Base-by-base conservation (phyloP, 208 protist species). In the Trypanosoma boissoni region DNA sequence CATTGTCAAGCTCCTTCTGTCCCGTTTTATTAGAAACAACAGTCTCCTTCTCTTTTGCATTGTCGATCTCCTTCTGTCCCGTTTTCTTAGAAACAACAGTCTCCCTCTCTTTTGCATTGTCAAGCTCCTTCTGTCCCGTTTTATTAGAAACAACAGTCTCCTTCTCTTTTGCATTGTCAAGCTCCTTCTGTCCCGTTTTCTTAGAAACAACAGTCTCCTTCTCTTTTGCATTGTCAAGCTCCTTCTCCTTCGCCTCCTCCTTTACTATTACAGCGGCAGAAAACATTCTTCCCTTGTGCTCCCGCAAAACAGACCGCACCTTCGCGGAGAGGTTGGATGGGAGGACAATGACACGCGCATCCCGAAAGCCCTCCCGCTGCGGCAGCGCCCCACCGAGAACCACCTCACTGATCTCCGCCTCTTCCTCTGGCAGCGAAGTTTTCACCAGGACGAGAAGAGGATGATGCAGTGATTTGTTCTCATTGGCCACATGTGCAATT, bases 391-490 rank as follows among this genome's bases (percentile, higher is more conserved):
- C 32, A 5, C 18, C 21, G 8, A 69, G 37, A 31, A 69, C 55
- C 26, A 61, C 56, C 36, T 69, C 53, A 56, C 36, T 53, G 8
- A 56, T 27, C 0, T 62, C 37, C 23, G 64, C 64, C 26, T 69
- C 48, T 16, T 69, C 64, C n/a, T 48, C 62, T 10, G 61, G 45
- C 48, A 69, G 16, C 42, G 32, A 44, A 3, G 64, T 69, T 20
- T 57, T 16, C 2, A 69, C 64, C 29, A 63, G 10, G 9, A 69
- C 18, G 27, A 69, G 23, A 18, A 62, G 6, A 1, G 64, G 64
- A 23, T 50, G 45, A 1, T 42, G 45, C 0, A n/a, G 6, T 21
- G 32, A 34, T 16, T 57, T 21, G 3, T 18, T 10, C 27, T 44
- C 48, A 4, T 52, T 21, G 10, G 43, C 18, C 18, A 54, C 14